phyloP scores from a whole-genome alignment of 1,139 yeast species.

The Scheffersomyces lignicola region DNA sequence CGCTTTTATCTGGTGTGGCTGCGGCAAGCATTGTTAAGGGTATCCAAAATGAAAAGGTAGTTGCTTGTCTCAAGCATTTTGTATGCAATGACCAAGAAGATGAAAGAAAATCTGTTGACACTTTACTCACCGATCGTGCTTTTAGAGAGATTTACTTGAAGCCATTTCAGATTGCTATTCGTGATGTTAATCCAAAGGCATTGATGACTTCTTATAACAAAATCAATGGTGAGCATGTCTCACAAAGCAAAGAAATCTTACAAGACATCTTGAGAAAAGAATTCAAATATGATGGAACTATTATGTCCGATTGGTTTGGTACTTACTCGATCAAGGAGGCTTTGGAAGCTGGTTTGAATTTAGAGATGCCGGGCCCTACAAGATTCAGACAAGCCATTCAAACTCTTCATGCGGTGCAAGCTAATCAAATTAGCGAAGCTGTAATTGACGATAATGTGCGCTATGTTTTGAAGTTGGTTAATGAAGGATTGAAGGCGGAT shows the following conservation, averaged over 20 bases:
- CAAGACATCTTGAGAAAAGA: slow-evolving; percentile 50
- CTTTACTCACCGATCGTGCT: slow-evolving; percentile 55
- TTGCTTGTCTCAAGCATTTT: slow-evolving; percentile 60
- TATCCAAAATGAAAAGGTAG: slow-evolving; percentile 51
- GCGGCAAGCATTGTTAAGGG: slow-evolving; percentile 54
- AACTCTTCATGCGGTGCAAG: slow-evolving; percentile 35
- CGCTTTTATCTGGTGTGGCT: slow-evolving; percentile 52
- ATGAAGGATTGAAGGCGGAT: slow-evolving; percentile 41
- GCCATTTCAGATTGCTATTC: slow-evolving; percentile 61
- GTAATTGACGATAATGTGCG: slow-evolving; percentile 46
- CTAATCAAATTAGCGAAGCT: slow-evolving; percentile 29
- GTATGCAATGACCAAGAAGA: slow-evolving; percentile 64
- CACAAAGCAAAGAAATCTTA: slow-evolving; percentile 44
- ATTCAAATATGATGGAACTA: slow-evolving; percentile 56
- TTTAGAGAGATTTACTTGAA: slow-evolving; percentile 59
- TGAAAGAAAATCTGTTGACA: slow-evolving; percentile 49
- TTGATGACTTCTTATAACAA: slow-evolving; percentile 64
- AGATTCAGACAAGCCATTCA: slow-evolving; percentile 42
- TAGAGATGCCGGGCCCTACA: slow-evolving; percentile 67
- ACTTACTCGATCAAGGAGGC: slow-evolving; percentile 49
- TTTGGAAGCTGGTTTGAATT: slow-evolving; percentile 55
- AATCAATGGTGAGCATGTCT: slow-evolving; percentile 57
- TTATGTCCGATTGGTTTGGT: slow-evolving; percentile 68
- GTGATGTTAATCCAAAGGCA: slow-evolving; percentile 49
- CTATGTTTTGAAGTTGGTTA: slow-evolving; percentile 45